These are phyloP conservation scores for Cladophialophora immunda DNA, from an alignment of 2,329 filamentous ascomycete species.

Conservation along the genomic window DNA sequence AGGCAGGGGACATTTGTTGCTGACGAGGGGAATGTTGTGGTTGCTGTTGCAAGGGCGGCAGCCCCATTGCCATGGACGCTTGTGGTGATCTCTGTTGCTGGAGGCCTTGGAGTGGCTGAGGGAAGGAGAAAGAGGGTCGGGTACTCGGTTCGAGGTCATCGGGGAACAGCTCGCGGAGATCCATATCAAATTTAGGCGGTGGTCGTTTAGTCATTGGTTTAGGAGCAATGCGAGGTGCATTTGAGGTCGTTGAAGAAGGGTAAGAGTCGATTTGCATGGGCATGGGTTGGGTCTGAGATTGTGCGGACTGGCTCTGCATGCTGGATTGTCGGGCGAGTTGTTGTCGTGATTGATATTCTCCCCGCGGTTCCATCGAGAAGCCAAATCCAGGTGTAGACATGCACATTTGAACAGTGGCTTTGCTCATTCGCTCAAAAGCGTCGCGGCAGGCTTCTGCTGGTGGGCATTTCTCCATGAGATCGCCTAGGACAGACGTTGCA, in stretches of 20 bases:
- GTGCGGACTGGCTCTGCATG: constrained; percentile 40
- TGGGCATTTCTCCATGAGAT: constrained; percentile 92
- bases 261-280: constrained; percentile 39
- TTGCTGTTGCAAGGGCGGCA: constrained; percentile 12
- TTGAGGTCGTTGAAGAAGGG: constrained; percentile 2
- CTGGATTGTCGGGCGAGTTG: constrained; percentile 47
- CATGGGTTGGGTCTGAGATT: constrained; percentile 8
- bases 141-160: constrained; percentile 49
- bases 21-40: constrained; percentile 21
- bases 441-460: constrained; percentile 94
- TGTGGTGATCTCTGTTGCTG: constrained; percentile 23
- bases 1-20: constrained; percentile 27
- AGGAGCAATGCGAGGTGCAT: constrained; percentile 23
- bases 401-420: constrained; percentile 94
- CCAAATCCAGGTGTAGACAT: constrained; percentile 86
- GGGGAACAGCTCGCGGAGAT: constrained; percentile 61
- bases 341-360: constrained; percentile 27
- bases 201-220: constrained; percentile 47
- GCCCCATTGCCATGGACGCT: background rate
- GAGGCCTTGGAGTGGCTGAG: constrained; percentile 25
- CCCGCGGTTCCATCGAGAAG: constrained; percentile 37
- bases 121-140: constrained; percentile 35
- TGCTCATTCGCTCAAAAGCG: constrained; percentile 93
- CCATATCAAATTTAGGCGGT: constrained; percentile 67
- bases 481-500: constrained; percentile 89